Evolutionary conservation across 2,329 filamentous ascomycete species (phyloP), one percentile per base, ranked within the genome.

Genomic region (Claviceps pazoutovae): DNA sequence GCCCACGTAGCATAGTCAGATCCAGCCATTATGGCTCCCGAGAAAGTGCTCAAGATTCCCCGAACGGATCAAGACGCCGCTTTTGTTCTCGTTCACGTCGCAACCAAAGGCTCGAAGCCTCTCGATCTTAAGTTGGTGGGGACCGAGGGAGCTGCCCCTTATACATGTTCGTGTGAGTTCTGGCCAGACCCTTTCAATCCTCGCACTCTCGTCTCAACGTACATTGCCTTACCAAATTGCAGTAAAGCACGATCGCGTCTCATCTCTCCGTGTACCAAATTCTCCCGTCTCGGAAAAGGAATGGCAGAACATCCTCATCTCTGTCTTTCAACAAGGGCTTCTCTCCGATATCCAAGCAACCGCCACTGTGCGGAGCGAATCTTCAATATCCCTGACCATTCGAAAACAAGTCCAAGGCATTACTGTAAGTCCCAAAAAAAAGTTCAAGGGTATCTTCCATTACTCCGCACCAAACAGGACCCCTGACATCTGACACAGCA

Each of bases 341-440:
- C 61, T 75, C 45, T 66, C 74, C 17, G 75, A 76, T 54, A 73
- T 86, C 23, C 78, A 85, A 56, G 71, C 73, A 19, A 72, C 79
- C 19, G 84, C 83, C 21, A 72, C 78, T 4, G 70, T 85, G 46
- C 69, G 74, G 47, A 71, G 72, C 46, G 72, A 74, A 53, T 63
- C 68, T 19, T 71, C 70, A 2, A 70, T 86, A 17, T 74, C 73
- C 17, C 72, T 90, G 55, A 79, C 77, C 6, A 68, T 89, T 53
- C 76, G 82, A 48, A 83, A 82, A 61, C 77, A 80, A 52, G 74
- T 83, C 41, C 74, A 80, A 56, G 83, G 82, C 44, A 86, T 88
- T 58, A 85, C 80, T 53, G 83, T 84, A 70, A 56, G 76, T 41
- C 26, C 26, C 3, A 30, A 5, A 26, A 41, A 19, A 30, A 6